A percentile compares a stretch with the other conserved stretches of the same genome.
Evolutionary conservation across 1,284 basidiomycete species (phyloP).

Genomic region (Moesziomyces antarcticus): DNA sequence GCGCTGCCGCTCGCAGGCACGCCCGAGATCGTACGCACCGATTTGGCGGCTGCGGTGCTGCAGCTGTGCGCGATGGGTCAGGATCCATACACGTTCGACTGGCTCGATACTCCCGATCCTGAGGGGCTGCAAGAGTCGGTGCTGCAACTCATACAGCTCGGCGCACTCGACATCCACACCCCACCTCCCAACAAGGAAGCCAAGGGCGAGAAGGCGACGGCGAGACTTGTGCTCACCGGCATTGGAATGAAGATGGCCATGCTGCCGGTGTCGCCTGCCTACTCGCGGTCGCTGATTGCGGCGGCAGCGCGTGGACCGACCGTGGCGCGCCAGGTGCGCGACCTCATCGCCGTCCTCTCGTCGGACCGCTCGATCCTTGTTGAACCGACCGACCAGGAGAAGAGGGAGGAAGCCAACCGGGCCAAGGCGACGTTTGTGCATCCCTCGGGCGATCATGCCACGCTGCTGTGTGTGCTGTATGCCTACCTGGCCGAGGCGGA

Average conservation of each 20-base stretch:
- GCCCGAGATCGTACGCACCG: constrained; percentile 62
- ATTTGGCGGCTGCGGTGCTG: constrained; percentile 55
- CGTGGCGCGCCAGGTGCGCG: constrained; percentile 55
- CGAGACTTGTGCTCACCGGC: constrained; percentile 45
- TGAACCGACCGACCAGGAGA: constrained; percentile 50
- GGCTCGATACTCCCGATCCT: constrained; percentile 59
- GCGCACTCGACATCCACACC: constrained; percentile 51
- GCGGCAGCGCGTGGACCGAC: constrained; percentile 50
- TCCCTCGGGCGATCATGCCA: constrained; percentile 61
- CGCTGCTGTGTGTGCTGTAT: constrained; percentile 63
- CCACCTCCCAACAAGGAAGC: constrained; percentile 4
- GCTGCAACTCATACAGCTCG: constrained; percentile 58
- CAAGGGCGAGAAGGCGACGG: constrained; percentile 1
- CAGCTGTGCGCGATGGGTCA: constrained; percentile 60
- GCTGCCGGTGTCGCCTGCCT: constrained; percentile 60
- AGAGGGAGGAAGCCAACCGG: constrained; percentile 55
- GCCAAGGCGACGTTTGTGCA: constrained; percentile 68
- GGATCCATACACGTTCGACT: constrained; percentile 63
- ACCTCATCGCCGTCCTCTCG: constrained; percentile 64
- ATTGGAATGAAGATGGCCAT: constrained; percentile 59
- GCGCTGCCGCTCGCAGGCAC: constrained; percentile 31
- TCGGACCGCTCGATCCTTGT: constrained; percentile 55
- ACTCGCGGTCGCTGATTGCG: constrained; percentile 59
- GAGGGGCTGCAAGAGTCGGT: constrained; percentile 52
- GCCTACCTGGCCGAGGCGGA: constrained; percentile 56